Evolutionary conservation across 805 yeast species (phyloP).

Genomic region (Wickerhamomyces bisporus): DNA sequence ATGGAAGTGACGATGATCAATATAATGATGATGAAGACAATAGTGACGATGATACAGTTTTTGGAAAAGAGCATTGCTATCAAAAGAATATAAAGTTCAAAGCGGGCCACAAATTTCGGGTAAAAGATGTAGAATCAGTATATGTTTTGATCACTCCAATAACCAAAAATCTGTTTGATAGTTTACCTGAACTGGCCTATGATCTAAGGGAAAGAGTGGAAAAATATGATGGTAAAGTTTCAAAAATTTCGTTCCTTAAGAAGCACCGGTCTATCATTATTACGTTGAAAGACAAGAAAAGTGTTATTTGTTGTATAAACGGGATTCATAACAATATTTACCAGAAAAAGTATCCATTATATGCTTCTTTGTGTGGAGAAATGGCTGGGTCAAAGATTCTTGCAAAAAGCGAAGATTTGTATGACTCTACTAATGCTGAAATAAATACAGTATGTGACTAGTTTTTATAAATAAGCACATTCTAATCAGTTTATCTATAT

Average conservation of each 20-base stretch:
- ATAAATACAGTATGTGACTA: no score
- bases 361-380: slow-evolving; percentile 7
- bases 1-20: no score
- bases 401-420: background rate
- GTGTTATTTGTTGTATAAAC: slow-evolving; percentile 1
- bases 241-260: background rate
- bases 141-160: background rate
- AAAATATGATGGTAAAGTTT: background rate
- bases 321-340: slow-evolving; percentile 8
- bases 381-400: slow-evolving; percentile 5
- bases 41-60: background rate
- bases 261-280: background rate
- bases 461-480: no score
- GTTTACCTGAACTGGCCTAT: background rate
- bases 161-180: background rate
- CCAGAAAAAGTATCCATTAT: background rate
- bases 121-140: background rate
- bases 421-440: background rate
- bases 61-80: background rate
- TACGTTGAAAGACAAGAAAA: background rate
- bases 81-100: background rate
- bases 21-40: no score
- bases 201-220: background rate
- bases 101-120: background rate
- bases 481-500: no score